Percentiles rank a stretch among this genome's conserved stretches.
Evolutionary conservation across 768 basidiomycete genomes (phyloP).

Genomic region (Kwoniella sp.): DNA sequence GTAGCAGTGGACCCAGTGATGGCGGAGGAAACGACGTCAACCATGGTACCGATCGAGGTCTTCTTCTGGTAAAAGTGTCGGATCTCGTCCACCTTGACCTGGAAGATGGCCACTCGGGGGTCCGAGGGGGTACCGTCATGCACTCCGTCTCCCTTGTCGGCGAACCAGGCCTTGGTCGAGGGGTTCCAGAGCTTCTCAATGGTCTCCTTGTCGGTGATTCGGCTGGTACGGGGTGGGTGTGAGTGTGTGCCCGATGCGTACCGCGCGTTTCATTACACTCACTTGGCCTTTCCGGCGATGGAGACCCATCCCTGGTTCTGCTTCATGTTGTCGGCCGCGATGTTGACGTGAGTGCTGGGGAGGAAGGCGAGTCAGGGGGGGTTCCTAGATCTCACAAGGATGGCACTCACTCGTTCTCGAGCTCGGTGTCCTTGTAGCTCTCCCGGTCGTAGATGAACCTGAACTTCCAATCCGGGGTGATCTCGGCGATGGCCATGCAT

Average conservation of each 20-base stretch:
- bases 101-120: constrained; percentile 72
- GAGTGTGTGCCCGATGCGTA: constrained; percentile 53
- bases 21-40: constrained; percentile 61
- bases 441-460: constrained; percentile 46
- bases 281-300: constrained; percentile 66
- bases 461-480: constrained; percentile 52
- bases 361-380: too few species aligned
- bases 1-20: constrained; percentile 62
- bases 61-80: constrained; percentile 73
- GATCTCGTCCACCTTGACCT: constrained; percentile 66
- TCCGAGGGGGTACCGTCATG: constrained; percentile 77
- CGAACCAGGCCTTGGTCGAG: constrained; percentile 65
- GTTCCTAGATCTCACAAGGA: constrained; percentile 6
- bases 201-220: constrained; percentile 49
- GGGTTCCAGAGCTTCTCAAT: constrained; percentile 45
- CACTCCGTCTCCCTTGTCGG: constrained; percentile 75
- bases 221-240: background rate
- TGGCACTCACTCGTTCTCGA: constrained; percentile 44
- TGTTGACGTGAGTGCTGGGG: constrained; percentile 66
- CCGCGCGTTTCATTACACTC: too few species aligned
- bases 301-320: constrained; percentile 73
- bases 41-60: constrained; percentile 58
- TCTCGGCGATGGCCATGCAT: constrained; percentile 66
- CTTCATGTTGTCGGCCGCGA: constrained; percentile 63
- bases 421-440: constrained; percentile 40